Evolutionary conservation across 208 protist genomes (phyloP), one percentile per base, ranked within the genome.

Genomic region (Acanthamoeba triangularis): DNA sequence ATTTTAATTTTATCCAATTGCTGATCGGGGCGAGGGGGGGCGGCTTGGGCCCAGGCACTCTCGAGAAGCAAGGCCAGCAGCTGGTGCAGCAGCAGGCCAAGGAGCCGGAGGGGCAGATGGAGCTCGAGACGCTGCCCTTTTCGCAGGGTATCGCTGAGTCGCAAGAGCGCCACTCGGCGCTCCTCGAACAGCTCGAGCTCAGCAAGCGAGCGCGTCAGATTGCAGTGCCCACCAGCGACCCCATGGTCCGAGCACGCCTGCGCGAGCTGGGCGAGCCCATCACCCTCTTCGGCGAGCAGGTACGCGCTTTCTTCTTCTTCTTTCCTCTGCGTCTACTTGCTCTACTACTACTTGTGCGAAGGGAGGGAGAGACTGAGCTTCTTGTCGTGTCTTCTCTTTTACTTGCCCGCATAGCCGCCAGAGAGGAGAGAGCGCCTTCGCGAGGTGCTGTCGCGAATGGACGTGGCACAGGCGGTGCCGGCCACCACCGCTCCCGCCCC

Each of bases 261-360:
- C 65, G 97, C 47, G 96, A 97, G 78, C 56, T 97, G 14, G 94
- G 82, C 33, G 96, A 98, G 82, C 97, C 97, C 16, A 97, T 97
- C 61, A 97, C 94, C 69, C 93, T 98, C 30, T 98, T 98, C 94
- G 97, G 97, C 23, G 97, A 98, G 54, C 63, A 82, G 90, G 90
- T 94, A 47, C 69, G 18, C 16, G 8, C 30, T 3, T 49, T 3
- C 84, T 41, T 37, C n/a, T 37, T 67, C 52, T 16, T 33, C 18
- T 33, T 49, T 23, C 3, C 16, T 56, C 52, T 56, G 1, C 52
- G 5, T 56, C 54, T 25, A 67, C 47, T 25, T 33, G 47, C 16
- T 33, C 47, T 30, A 25, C 74, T 33, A 8, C 25, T 37, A 7
- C 76, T 47, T 30, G 33, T 85, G 37, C 1, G 72, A 30, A n/a